Base-by-base conservation (phyloP, 2,329 filamentous ascomycete species). In the Pleoardoris graminearum region DNA sequence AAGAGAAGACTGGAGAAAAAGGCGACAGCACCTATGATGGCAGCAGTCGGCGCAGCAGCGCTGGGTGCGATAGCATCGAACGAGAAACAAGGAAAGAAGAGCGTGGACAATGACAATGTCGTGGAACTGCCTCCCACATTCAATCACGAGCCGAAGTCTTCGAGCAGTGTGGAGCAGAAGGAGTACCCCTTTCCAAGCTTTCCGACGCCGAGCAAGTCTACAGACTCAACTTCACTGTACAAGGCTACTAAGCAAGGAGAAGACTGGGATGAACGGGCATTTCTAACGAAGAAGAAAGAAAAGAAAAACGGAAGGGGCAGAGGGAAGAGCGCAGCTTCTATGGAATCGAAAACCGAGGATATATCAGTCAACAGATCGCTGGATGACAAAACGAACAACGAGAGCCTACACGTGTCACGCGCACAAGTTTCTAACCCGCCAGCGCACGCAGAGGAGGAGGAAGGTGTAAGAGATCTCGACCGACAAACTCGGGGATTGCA, bases 281-380 rank as follows among this genome's bases (percentile, higher is more conserved):
- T 69, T 32, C 70, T 76, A 44, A 64, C 66, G 50, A 78, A 75
- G 55, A 75, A 77, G 61, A 81, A 79, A 58, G 76, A 69, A 23
- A 65, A 62, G 48, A 68, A 67, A 51, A 72, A 69, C 57, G 73
- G 69, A 50, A 72, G 69, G 36, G 62, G 59, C 19, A 67, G 67
- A 53, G 59, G 48, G 7, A 61, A 47, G 22, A 45, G 29, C 65
- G 70, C 66, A 63, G 63, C 8, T 19, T 29, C 36, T 10, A 23
- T 29, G 30, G 30, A 51, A 17, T 42, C 48, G 43, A 36, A 57
- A 25, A 25, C 50, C 17, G 41, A 58, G 39, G 53, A 48, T 14
- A 59, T 51, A 38, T 59, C 50, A 38, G 38, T 47, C 19, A 52
- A 53, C 29, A 56, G 49, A 47, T 35, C 50, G 7, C 49, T 36